Evolutionary conservation across 805 yeast species (phyloP), one percentile per base, ranked within the genome.

Genomic region (Metschnikowia lunata): DNA sequence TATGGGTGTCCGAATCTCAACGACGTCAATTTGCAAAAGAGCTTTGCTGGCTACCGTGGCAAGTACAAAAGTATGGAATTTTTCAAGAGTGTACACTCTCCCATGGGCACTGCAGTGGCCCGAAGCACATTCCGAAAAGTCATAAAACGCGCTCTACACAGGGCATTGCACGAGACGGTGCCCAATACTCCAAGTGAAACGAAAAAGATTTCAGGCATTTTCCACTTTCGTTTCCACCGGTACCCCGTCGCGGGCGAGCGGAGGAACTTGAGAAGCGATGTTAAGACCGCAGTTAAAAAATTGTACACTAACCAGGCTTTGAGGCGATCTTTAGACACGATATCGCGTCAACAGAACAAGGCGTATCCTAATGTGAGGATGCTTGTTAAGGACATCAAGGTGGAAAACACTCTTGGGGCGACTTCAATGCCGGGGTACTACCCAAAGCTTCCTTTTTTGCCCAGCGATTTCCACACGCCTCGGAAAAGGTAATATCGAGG

Each of bases 51-150:
- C 4, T 71, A 70, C 50, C 52, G 44, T 3, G 75, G 75, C 14
- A 46, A 53, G 32, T 67, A 56, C 42, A 39, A 44, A 14, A 43
- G 52, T 6, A 34, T 45, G 29, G 40, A 40, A 8, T 66, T 48
- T 39, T 67, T 69, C 47, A 49, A 48, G 11, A 51, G 55, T 30
- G 54, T 54, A 27, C 48, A 56, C 6, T 50, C 50, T 33, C 74
- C 74, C 0, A 49, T 64, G 38, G 56, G 56, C n/a, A 59, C 67
- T 1, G 71, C 75, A 1, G 60, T 59, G 26, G 61, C 60, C 2
- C 46, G 75, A 35, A 42, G 57, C 14, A 45, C 49, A 34, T 60
- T 55, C 43, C 51, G 68, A 13, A 64, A 61, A 40, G 44, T 14
- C 83, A 76, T 48, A 80, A 52, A 48, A 18, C 30, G 49, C 14